These are phyloP conservation scores for Calocybe indica DNA, from an alignment of 768 basidiomycete species.

Conservation along the genomic window DNA sequence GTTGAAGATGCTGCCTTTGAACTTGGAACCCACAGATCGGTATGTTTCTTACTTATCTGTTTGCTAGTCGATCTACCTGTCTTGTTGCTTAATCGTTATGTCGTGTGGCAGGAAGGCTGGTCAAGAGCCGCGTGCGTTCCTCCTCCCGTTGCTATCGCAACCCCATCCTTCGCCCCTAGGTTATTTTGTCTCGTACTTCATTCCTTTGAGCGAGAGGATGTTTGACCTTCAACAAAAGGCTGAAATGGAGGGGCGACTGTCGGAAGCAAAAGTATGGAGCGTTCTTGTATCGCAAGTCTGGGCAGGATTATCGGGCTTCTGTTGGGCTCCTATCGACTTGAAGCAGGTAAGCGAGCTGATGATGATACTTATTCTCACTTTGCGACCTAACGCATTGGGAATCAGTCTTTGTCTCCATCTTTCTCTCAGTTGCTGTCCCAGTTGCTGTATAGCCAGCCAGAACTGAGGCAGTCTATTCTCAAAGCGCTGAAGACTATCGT, in stretches of 20 bases:
- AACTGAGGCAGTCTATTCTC: slow-evolving; percentile 77
- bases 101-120: slow-evolving; percentile 50
- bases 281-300: slow-evolving; percentile 92
- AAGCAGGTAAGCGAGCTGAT: slow-evolving; percentile 24
- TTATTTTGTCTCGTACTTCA: slow-evolving; percentile 88
- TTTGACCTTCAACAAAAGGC: slow-evolving; percentile 84
- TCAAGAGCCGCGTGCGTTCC: slow-evolving; percentile 82
- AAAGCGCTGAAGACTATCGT: slow-evolving; percentile 77
- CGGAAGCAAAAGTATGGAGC: slow-evolving; percentile 94
- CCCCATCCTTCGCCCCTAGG: slow-evolving; percentile 74
- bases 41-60: slow-evolving; percentile 27
- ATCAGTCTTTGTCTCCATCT: slow-evolving; percentile 56
- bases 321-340: slow-evolving; percentile 73
- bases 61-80: not conserved
- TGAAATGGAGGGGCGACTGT: slow-evolving; percentile 61
- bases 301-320: slow-evolving; percentile 89
- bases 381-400: too few relatives aligned
- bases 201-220: slow-evolving; percentile 90
- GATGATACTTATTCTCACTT: too few relatives aligned
- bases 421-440: slow-evolving; percentile 83
- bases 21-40: slow-evolving; percentile 78
- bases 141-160: slow-evolving; percentile 81
- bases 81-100: not conserved
- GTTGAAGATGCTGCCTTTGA: slow-evolving; percentile 71
- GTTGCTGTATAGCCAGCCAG: slow-evolving; percentile 84